A percentile compares a stretch with the other conserved stretches of the same genome.
Conservation (phyloP, 2,329 filamentous ascomycete genomes). For the Chaetomium sp. region DNA sequence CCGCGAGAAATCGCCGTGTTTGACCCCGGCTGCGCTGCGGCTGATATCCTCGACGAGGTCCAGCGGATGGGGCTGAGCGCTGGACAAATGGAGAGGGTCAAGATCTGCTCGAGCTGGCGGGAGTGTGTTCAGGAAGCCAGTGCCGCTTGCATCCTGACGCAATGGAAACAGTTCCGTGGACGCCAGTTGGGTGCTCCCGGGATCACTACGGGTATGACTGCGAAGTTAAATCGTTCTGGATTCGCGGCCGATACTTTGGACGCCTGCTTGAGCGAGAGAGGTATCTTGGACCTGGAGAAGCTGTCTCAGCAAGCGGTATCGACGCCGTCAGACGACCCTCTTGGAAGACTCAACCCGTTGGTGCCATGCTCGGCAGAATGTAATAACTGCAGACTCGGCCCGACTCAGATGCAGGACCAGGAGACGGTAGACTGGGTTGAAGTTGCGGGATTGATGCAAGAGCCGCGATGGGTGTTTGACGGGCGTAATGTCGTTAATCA, state of each 20-base stretch:
- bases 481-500: conserved; percentile 33
- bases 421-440: conserved; percentile 34
- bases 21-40: conserved; percentile 50
- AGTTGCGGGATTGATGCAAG: conserved; percentile 32
- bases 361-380: conserved; percentile 24
- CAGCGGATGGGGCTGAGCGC: conserved; percentile 36
- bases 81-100: conserved; percentile 39
- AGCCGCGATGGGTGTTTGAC: conserved; percentile 35
- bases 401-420: conserved; percentile 4
- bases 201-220: conserved; percentile 13
- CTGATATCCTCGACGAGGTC: conserved; percentile 39
- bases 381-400: conserved; percentile 13
- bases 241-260: background rate
- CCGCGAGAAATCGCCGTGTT: conserved; percentile 54
- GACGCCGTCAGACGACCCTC: conserved; percentile 31
- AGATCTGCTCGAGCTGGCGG: conserved; percentile 47
- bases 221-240: background rate
- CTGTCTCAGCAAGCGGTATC: conserved; percentile 11
- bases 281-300: conserved; percentile 37
- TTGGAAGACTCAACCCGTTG: conserved; percentile 31
- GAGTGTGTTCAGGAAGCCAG: conserved; percentile 48
- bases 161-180: conserved; percentile 55
- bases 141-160: conserved; percentile 54
- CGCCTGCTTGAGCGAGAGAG: conserved; percentile 36
- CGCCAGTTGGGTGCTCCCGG: conserved; percentile 26